These are phyloP conservation scores for Plasmodium gonderi DNA, from an alignment of 169 alveolate genomes.

Conservation along the genomic window DNA sequence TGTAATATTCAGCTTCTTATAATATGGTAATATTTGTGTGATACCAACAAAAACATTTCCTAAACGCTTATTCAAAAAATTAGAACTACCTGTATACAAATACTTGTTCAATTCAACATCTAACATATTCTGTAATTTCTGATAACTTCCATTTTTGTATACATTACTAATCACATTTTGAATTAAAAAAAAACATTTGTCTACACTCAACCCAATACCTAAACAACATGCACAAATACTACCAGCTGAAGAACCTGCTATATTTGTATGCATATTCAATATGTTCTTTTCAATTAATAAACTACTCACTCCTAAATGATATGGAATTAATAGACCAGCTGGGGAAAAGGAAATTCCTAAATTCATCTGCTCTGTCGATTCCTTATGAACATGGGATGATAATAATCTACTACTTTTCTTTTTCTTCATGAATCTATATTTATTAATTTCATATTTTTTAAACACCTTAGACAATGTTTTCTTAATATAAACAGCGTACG, in stretches of 20 bases:
- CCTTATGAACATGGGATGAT: neutral
- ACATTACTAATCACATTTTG: slow-evolving; percentile 76
- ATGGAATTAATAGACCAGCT: slow-evolving; percentile 82
- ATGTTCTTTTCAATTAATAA: slow-evolving; percentile 78
- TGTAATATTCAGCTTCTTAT: slow-evolving; percentile 50
- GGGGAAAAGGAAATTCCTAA: slow-evolving; percentile 83
- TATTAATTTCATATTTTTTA: neutral
- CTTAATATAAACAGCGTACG: slow-evolving; percentile 13
- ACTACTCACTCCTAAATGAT: slow-evolving; percentile 80
- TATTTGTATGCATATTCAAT: slow-evolving; percentile 76
- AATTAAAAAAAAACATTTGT: slow-evolving; percentile 54
- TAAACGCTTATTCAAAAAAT: slow-evolving; percentile 73
- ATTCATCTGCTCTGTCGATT: slow-evolving; percentile 28
- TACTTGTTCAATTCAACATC: slow-evolving; percentile 19
- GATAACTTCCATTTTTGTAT: slow-evolving; percentile 51
- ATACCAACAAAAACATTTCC: slow-evolving; percentile 77
- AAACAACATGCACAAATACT: slow-evolving; percentile 76
- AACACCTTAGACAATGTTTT: slow-evolving; percentile 30
- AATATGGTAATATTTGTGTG: slow-evolving; percentile 51
- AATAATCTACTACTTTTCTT: neutral
- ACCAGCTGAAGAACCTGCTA: slow-evolving; percentile 85
- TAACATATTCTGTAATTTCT: slow-evolving; percentile 74
- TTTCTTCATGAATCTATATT: neutral
- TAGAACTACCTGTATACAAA: slow-evolving; percentile 69
- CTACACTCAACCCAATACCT: slow-evolving; percentile 47